Evolutionary conservation across 1,284 basidiomycete genomes (phyloP).

Genomic region (Schizophyllum amplum): DNA sequence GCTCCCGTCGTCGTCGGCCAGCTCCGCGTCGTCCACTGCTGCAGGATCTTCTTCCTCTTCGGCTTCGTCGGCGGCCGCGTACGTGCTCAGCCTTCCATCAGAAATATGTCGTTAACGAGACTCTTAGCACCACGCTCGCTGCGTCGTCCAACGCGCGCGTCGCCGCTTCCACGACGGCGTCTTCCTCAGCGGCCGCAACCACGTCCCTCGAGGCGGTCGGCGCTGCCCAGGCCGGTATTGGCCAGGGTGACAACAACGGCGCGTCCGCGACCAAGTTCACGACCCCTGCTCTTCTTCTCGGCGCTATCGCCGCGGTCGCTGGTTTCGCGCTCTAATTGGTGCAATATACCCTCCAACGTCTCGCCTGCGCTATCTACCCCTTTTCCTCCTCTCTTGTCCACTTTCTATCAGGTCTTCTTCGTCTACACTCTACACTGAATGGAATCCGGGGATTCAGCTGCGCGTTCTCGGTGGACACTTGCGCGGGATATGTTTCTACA

Average conservation of each 20-base stretch:
- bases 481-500: background rate
- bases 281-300: slow-evolving; percentile 29
- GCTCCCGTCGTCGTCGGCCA: slow-evolving; percentile 6
- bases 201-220: slow-evolving; percentile 28
- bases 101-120: background rate
- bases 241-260: slow-evolving; percentile 18
- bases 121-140: background rate
- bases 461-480: background rate
- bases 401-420: background rate
- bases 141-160: slow-evolving; percentile 11
- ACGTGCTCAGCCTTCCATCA: slow-evolving; percentile 2
- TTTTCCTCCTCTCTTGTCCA: background rate
- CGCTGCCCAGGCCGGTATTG: slow-evolving; percentile 46
- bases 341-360: slow-evolving; percentile 13
- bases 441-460: background rate
- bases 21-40: slow-evolving; percentile 5
- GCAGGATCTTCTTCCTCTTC: background rate
- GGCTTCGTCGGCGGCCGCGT: background rate
- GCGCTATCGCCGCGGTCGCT: slow-evolving; percentile 27
- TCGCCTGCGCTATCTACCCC: background rate
- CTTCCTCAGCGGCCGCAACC: slow-evolving; percentile 9
- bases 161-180: slow-evolving; percentile 11
- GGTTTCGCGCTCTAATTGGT: slow-evolving; percentile 27
- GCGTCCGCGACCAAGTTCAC: slow-evolving; percentile 23
- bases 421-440: background rate